phyloP scores from a whole-genome alignment of 106 monocot genomes.

The Hemerocallis citrina region DNA sequence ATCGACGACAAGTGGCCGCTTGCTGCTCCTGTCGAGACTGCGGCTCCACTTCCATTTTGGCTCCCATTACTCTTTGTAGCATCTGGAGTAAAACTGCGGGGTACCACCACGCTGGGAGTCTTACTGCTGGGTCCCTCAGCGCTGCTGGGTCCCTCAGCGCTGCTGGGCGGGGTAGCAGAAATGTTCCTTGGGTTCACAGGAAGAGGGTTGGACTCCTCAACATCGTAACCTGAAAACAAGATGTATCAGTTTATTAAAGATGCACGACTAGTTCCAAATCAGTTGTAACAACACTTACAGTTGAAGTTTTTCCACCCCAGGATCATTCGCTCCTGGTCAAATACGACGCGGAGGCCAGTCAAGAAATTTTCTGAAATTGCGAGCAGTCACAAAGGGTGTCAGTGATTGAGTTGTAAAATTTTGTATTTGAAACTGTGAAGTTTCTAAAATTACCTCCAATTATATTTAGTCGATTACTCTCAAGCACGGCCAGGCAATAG shows the following conservation, averaged over 20 bases:
- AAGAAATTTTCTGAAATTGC: constrained; percentile 60
- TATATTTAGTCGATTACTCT: constrained; percentile 48
- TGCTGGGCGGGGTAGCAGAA: constrained; percentile 6
- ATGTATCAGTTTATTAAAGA: neutral
- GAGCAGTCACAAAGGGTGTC: too few relatives aligned
- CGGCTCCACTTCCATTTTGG: constrained; percentile 23
- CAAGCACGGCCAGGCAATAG: constrained; percentile 72
- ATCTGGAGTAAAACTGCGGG: constrained; percentile 28
- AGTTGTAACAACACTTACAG: constrained; percentile 38
- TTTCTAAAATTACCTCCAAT: constrained; percentile 60
- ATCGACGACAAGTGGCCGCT: constrained; percentile 5
- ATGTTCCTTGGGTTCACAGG: constrained; percentile 24
- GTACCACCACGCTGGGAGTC: too few relatives aligned
- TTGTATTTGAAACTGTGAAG: too few relatives aligned
- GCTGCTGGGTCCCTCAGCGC: constrained; percentile 23
- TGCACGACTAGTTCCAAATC: neutral
- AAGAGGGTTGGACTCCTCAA: constrained; percentile 34
- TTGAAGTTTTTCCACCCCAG: constrained; percentile 67
- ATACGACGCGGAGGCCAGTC: constrained; percentile 56
- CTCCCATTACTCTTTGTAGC: constrained; percentile 17
- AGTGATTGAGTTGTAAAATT: too few relatives aligned
- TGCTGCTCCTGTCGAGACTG: constrained; percentile 2
- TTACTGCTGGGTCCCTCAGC: too few relatives aligned
- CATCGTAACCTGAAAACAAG: constrained; percentile 28
- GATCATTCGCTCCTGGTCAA: constrained; percentile 41